Percentiles rank a stretch among this genome's conserved stretches.
Evolutionary conservation across 129 eudicot genomes (phyloP).

Genomic region (Kitagawia praeruptora): DNA sequence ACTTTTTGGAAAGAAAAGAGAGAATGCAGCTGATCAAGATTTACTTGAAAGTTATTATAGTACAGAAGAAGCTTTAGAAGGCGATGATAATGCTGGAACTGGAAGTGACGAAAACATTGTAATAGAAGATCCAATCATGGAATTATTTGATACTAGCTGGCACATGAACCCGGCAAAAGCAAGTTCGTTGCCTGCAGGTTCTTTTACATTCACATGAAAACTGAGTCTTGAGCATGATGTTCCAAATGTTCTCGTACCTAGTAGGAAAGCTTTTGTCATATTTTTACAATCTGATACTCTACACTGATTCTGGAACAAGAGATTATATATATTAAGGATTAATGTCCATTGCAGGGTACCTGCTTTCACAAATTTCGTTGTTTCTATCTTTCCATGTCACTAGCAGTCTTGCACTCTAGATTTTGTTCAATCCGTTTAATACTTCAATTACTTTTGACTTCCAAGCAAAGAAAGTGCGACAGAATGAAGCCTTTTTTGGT

Average conservation of each 20-base stretch:
- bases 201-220: not conserved
- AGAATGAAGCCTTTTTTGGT: not conserved
- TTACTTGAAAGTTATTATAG: not conserved
- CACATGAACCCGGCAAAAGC: slow-evolving; percentile 26
- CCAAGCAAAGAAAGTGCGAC: not conserved
- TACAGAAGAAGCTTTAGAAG: slow-evolving; percentile 14
- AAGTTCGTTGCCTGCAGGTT: not conserved
- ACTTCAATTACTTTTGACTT: not conserved
- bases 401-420: not conserved
- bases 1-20: not conserved
- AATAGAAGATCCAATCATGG: slow-evolving; percentile 35
- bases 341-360: not conserved
- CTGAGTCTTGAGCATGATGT: not conserved
- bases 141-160: slow-evolving; percentile 43
- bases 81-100: not conserved
- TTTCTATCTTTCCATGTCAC: not conserved
- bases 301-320: not conserved
- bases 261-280: not conserved
- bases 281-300: not conserved
- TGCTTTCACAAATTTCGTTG: not conserved
- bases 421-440: not conserved
- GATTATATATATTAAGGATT: not conserved
- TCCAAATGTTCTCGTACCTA: not conserved
- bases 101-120: slow-evolving; percentile 12
- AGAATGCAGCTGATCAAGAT: slow-evolving; percentile 13